phyloP scores from a whole-genome alignment of 768 basidiomycete species.

The Nidula microcarpa region DNA sequence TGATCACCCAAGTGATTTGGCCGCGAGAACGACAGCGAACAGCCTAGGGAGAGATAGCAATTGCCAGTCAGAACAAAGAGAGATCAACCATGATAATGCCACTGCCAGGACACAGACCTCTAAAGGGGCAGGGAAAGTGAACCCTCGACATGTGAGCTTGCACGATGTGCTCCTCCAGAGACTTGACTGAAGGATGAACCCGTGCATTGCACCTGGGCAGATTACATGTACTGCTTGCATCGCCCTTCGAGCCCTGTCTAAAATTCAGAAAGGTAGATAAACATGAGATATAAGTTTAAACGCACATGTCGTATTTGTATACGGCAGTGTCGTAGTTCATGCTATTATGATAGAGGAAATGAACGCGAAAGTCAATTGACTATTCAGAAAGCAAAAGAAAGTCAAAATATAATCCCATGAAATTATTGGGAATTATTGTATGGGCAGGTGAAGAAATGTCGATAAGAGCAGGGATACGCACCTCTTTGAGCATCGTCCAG shows the following conservation, averaged over 20 bases:
- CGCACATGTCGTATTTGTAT: not conserved
- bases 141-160: constrained; percentile 1
- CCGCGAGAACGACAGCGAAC: not conserved
- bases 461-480: no score
- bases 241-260: not conserved
- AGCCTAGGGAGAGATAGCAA: not conserved
- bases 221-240: not conserved
- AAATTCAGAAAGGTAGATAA: not conserved
- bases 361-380: no score
- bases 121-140: not conserved
- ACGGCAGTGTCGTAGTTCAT: not conserved
- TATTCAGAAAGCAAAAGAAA: no score
- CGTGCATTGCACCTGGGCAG: constrained; percentile 2
- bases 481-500: not conserved
- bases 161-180: not conserved
- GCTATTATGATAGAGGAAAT: not conserved
- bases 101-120: not conserved
- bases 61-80: not conserved
- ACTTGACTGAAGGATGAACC: not conserved
- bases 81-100: not conserved
- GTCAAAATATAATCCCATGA: no score
- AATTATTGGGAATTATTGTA: no score
- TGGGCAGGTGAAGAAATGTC: no score
- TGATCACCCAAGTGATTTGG: not conserved
- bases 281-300: not conserved